phyloP scores from a whole-genome alignment of 1,284 basidiomycete genomes.

The Puccinia horiana region DNA sequence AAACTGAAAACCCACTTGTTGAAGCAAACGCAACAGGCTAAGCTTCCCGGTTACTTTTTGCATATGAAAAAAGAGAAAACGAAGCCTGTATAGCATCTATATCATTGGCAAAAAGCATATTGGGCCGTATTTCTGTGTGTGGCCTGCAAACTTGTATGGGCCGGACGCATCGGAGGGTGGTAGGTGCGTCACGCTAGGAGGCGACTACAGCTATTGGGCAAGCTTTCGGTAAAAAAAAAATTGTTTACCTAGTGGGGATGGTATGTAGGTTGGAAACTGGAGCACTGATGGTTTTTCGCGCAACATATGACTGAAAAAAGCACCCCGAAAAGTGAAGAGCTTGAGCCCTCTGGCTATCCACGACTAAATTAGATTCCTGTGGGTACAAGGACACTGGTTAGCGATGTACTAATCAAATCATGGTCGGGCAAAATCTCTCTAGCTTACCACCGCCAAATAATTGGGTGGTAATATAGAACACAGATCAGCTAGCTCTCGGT shows the following conservation, averaged over 20 bases:
- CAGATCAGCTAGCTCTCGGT: not conserved
- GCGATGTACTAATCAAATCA: not conserved
- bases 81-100: not conserved
- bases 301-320: not conserved
- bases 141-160: not conserved
- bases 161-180: not conserved
- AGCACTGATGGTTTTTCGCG: not conserved
- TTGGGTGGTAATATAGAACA: not conserved
- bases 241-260: not conserved
- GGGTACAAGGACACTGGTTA: not conserved
- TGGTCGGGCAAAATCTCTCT: not conserved
- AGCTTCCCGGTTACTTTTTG: not conserved
- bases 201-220: not conserved
- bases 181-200: not conserved
- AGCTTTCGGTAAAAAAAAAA: not conserved
- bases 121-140: not conserved
- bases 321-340: not conserved
- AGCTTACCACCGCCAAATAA: not conserved
- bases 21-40: not conserved
- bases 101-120: not conserved
- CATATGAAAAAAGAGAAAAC: not conserved
- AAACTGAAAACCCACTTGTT: slow-evolving; percentile 9
- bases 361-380: not conserved
- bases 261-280: not conserved
- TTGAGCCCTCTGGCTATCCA: not conserved